Base-by-base conservation (phyloP, 495 filamentous ascomycete genomes). In the Aspergillus taichungensis region DNA sequence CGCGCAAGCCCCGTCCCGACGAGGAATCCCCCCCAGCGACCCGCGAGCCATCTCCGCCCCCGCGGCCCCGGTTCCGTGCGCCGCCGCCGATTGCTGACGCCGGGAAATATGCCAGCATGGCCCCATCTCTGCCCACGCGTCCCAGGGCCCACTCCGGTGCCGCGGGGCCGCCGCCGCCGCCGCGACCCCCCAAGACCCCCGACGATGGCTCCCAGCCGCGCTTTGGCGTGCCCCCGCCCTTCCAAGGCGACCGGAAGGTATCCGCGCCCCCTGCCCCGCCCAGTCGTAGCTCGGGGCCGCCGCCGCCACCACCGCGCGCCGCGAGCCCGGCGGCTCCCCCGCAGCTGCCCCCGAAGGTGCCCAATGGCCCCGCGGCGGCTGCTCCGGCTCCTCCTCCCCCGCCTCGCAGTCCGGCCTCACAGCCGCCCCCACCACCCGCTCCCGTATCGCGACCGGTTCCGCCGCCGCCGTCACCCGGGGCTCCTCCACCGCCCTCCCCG, bases 81-180 rank as follows among this genome's bases (percentile, higher is more conserved):
- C 89, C 90, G 13, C 90, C 89, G 49, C 86, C 90, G 13, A 63
- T 95, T 38, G 76, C 85, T 45, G 87, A 92, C 60, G 90, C 90
- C 34, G 90, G 90, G 5, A 90, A 85, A 61, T 91, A 75, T 53
- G 82, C 80, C 4, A 64, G 71, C 13, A 73, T 73, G 30, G 62
- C 67, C 12, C 77, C 77, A 30, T 56, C 69, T 6, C 68, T 72
- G 8, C 75, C 78, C 11, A 56, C 63, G 29, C 71, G 82, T 46
- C 69, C 73, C 33, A 71, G 81, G 45, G 78, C 84, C 34, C 47
- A 66, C 24, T 83, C 83, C 8, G 64, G 78, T 10, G 64, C 76
- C 34, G 71, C 84, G 13, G 88, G 82, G 2, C 87, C 90, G 12
- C 84, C 87, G 4, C 88, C 89, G 30, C 89, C 89, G 13, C 89